Percentiles rank a stretch among this genome's conserved stretches.
Evolutionary conservation across 2,329 filamentous ascomycete species (phyloP).

Genomic region (Fusarium robinianum): DNA sequence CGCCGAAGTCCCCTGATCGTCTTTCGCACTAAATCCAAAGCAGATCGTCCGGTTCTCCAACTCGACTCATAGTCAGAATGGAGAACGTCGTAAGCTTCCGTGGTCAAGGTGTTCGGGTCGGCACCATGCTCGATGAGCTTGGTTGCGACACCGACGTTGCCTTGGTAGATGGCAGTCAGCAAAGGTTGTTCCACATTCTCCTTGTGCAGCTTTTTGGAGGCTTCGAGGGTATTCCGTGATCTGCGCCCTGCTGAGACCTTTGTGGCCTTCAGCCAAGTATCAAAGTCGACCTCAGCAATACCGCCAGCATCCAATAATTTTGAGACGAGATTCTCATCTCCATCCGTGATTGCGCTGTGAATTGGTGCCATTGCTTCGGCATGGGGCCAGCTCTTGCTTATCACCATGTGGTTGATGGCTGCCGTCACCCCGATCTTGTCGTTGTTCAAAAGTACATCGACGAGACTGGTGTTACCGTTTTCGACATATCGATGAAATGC

Average conservation of each 20-base stretch:
- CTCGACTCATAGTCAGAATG: constrained; percentile 38
- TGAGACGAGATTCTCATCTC: constrained; percentile 57
- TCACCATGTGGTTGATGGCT: constrained; percentile 68
- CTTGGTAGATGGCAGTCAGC: constrained; percentile 58
- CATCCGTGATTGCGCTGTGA: constrained; percentile 59
- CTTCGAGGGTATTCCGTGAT: constrained; percentile 49
- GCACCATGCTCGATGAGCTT: constrained; percentile 66
- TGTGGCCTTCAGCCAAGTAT: constrained; percentile 64
- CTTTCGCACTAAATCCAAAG: constrained; percentile 64
- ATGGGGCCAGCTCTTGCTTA: constrained; percentile 43
- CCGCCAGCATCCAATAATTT: constrained; percentile 69
- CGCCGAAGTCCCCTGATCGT: constrained; percentile 55
- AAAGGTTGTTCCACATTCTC: constrained; percentile 65
- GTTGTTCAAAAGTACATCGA: constrained; percentile 56
- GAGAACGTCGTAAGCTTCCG: constrained; percentile 44
- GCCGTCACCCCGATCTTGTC: constrained; percentile 65
- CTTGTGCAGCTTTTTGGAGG: constrained; percentile 55
- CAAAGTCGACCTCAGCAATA: constrained; percentile 62
- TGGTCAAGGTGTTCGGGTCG: constrained; percentile 66
- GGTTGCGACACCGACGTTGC: constrained; percentile 53
- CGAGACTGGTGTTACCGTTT: constrained; percentile 51
- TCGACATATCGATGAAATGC: constrained; percentile 68
- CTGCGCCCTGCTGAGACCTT: constrained; percentile 48
- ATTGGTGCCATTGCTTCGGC: constrained; percentile 54
- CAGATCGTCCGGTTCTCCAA: constrained; percentile 49